Evolutionary conservation across 768 basidiomycete genomes (phyloP).

Genomic region (Ephemerocybe angulata): DNA sequence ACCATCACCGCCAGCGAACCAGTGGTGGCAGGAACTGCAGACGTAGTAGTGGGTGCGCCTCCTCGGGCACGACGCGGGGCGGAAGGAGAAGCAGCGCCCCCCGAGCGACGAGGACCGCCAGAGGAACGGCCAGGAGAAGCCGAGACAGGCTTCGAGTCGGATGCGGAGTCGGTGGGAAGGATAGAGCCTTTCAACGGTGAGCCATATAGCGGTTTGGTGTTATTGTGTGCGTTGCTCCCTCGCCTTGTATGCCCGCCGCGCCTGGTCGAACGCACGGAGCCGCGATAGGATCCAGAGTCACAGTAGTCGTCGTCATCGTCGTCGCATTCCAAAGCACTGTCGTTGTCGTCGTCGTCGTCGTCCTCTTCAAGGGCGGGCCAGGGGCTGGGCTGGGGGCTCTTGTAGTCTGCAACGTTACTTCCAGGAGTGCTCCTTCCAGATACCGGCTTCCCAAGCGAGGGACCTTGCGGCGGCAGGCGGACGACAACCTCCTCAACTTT

Average conservation of each 20-base stretch:
- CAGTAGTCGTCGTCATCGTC: slow-evolving; percentile 1
- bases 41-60: too few species aligned
- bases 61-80: neutral
- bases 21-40: neutral
- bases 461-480: too few species aligned
- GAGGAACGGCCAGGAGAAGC: neutral
- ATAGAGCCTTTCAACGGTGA: slow-evolving; percentile 1
- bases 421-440: neutral
- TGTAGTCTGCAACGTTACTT: neutral
- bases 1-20: neutral
- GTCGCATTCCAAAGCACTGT: neutral
- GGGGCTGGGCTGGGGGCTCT: neutral
- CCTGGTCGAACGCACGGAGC: neutral
- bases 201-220: neutral
- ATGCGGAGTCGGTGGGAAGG: neutral
- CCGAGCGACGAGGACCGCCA: neutral
- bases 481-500: neutral
- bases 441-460: too few species aligned
- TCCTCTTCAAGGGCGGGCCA: neutral
- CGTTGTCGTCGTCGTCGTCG: neutral
- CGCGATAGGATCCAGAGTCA: neutral
- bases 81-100: neutral
- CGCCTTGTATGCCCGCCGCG: neutral
- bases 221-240: neutral
- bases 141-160: neutral